Evolutionary conservation across 1,284 basidiomycete genomes (phyloP), one percentile per base, ranked within the genome.

Genomic region (Malassezia pachydermatis): DNA sequence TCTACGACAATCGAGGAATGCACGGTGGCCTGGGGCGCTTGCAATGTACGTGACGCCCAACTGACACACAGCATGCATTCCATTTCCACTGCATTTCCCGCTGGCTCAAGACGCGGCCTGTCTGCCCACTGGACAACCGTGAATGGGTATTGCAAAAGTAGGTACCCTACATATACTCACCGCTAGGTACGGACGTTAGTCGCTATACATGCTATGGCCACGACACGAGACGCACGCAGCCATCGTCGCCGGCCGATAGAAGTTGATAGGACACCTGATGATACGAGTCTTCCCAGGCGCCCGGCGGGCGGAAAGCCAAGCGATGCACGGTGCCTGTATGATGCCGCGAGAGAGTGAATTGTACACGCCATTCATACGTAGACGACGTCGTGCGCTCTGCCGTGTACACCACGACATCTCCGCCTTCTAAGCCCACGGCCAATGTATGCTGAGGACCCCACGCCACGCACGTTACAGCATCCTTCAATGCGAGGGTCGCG

Each of bases 11-110:
- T 83, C 62, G 92, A 96, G 68, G 92, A 96, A 67, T 98, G 94
- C 71, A 96, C 92, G 51, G 92, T 94, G 4, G 94, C 94, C 1
- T 99, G 92, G 92, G 92, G 92, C 54, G 90, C 92, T 52, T 99
- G 92, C 75, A 99, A 99, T 74, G 92, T 94, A 66, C 55, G 84
- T 75, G 13, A 2, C 6, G 34, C 19, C 24, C 24, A 23, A 36
- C 33, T 29, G 2, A 14, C 19, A 22, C 19, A 27, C 66, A 96
- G 90, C 92, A 99, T 72, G 92, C 92, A 4, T 99, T 99, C 80
- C 92, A 99, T 76, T 99, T 98, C 76, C 92, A 98, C 75, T 99
- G 92, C 75, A 99, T 99, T 72, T 94, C 90, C 17, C 83, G 94
- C 44, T 99, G 94, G 94, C 79, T 99, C 61, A 99, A 98, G 79